Evolutionary conservation across 2,329 filamentous ascomycete species (phyloP).

Genomic region (Westerdykella sp.): DNA sequence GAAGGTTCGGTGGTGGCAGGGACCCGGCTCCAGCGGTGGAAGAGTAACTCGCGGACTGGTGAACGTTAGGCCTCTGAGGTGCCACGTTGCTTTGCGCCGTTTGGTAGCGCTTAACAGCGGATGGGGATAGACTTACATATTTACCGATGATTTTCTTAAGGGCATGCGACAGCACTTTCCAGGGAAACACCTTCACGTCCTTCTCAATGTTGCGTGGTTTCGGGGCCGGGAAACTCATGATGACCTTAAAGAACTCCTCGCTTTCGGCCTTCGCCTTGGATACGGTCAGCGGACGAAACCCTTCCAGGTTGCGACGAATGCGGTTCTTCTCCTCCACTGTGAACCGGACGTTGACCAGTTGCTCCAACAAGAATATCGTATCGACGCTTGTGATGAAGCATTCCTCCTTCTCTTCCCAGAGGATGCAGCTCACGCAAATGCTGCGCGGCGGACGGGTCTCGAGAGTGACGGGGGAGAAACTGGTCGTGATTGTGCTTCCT

Average conservation of each 20-base stretch:
- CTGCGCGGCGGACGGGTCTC: conserved; percentile 76
- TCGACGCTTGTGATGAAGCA: conserved; percentile 96
- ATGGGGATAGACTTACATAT: conserved; percentile 55
- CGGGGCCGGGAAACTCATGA: conserved; percentile 93
- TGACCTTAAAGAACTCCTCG: conserved; percentile 97
- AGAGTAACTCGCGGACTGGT: conserved; percentile 62
- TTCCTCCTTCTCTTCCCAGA: conserved; percentile 86
- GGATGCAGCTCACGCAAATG: conserved; percentile 96
- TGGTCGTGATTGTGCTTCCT: conserved; percentile 73
- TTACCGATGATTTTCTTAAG: conserved; percentile 98
- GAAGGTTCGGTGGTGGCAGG: conserved; percentile 36
- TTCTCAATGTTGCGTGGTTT: conserved; percentile 98
- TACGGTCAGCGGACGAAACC: conserved; percentile 85
- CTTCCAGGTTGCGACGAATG: conserved; percentile 90
- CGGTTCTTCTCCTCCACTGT: conserved; percentile 98
- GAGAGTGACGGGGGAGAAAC: conserved; percentile 70
- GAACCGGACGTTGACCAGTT: conserved; percentile 79
- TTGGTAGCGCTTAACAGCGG: neutral
- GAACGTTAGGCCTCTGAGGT: conserved; percentile 31
- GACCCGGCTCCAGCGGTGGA: conserved; percentile 52
- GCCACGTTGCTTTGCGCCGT: conserved; percentile 1
- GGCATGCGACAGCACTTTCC: conserved; percentile 80
- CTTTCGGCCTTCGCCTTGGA: conserved; percentile 89
- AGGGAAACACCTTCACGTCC: conserved; percentile 97
- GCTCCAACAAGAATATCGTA: conserved; percentile 90